Percentiles rank a stretch among this genome's conserved stretches.
phyloP scores from a whole-genome alignment of 495 filamentous ascomycete species.

The Penicillium coffeae region DNA sequence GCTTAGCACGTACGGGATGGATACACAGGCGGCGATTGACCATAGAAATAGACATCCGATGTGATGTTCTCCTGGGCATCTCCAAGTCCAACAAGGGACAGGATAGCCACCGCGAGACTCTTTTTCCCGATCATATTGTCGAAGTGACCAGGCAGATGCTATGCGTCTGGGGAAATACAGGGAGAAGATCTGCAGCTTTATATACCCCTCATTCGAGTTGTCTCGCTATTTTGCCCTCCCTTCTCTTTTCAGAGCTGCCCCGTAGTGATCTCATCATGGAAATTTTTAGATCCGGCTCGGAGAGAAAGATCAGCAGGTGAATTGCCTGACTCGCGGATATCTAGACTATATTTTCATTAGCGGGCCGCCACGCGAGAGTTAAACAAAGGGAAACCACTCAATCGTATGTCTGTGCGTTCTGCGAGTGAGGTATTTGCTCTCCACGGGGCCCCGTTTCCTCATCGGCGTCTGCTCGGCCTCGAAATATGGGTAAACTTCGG shows the following conservation, averaged over 20 bases:
- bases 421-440: background rate
- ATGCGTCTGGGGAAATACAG: background rate
- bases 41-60: slow-evolving; percentile 46
- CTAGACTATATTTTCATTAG: too few relatives aligned
- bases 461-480: background rate
- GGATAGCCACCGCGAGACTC: slow-evolving; percentile 8
- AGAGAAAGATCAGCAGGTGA: background rate
- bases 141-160: background rate
- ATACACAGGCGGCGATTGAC: slow-evolving; percentile 52
- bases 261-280: background rate
- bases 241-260: too few relatives aligned
- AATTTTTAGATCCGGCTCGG: too few relatives aligned
- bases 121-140: background rate
- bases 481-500: slow-evolving; percentile 7
- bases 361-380: background rate
- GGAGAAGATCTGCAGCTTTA: background rate
- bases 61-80: slow-evolving; percentile 16
- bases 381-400: background rate
- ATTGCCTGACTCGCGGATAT: background rate
- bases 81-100: slow-evolving; percentile 15
- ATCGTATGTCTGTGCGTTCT: background rate
- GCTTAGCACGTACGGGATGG: slow-evolving; percentile 39
- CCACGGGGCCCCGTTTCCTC: background rate
- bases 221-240: too few relatives aligned
- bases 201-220: background rate